phyloP scores from a whole-genome alignment of 108 stramenopile species.

The Nannochloropsis granulata region DNA sequence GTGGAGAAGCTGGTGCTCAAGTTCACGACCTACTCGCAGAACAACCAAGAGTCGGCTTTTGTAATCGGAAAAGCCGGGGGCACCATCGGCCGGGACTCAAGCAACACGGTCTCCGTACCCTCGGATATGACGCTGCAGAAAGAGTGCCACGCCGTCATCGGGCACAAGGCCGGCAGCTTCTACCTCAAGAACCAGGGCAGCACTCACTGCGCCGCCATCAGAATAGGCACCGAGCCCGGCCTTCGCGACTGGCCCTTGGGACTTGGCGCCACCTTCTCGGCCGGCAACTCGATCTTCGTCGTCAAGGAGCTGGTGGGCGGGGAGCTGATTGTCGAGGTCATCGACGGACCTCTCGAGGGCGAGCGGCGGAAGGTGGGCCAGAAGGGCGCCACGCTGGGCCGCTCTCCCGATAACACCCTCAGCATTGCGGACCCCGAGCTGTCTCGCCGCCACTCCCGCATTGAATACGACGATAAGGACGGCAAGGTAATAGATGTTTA shows the following conservation, averaged over 20 bases:
- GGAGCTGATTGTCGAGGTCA: slow-evolving; percentile 2
- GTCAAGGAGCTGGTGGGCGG: not conserved
- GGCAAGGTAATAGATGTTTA: not conserved
- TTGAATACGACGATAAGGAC: slow-evolving; percentile 18
- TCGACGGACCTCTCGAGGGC: slow-evolving; percentile 33
- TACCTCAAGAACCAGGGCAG: slow-evolving; percentile 20
- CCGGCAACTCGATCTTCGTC: slow-evolving; percentile 35
- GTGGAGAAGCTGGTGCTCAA: slow-evolving; percentile 31
- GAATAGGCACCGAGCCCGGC: slow-evolving; percentile 19
- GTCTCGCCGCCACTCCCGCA: slow-evolving; percentile 23
- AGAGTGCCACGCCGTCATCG: slow-evolving; percentile 26
- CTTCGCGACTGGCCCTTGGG: slow-evolving; percentile 24
- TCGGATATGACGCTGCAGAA: slow-evolving; percentile 20
- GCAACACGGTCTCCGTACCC: slow-evolving; percentile 26
- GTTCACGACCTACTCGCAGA: slow-evolving; percentile 39
- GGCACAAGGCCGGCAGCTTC: slow-evolving; percentile 6
- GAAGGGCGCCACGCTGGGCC: slow-evolving; percentile 32
- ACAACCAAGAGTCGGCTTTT: slow-evolving; percentile 8
- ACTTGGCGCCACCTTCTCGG: slow-evolving; percentile 21
- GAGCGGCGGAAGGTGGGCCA: slow-evolving; percentile 4
- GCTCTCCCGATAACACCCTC: slow-evolving; percentile 32
- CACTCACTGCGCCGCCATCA: slow-evolving; percentile 26
- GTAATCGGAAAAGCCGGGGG: slow-evolving; percentile 6
- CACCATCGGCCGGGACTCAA: slow-evolving; percentile 19
- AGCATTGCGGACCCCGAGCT: slow-evolving; percentile 36